Evolutionary conservation across 2,329 filamentous ascomycete genomes (phyloP).

Genomic region (Pseudogymnoascus sp.): DNA sequence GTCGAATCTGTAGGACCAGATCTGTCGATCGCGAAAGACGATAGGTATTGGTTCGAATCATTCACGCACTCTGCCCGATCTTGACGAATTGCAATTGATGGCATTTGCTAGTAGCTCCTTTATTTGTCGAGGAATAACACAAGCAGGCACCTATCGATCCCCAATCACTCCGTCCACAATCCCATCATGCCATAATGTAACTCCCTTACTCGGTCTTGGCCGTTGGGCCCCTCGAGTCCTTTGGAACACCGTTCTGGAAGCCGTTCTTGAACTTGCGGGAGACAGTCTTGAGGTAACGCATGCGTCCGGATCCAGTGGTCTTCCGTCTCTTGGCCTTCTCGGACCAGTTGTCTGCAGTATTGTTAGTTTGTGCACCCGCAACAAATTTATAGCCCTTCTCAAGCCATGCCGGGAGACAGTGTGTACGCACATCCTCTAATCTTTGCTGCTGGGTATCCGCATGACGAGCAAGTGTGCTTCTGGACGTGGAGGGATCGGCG

Average conservation of each 20-base stretch:
- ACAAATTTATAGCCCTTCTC: conserved; percentile 31
- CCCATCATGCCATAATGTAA: conserved; percentile 29
- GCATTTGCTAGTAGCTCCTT: conserved; percentile 28
- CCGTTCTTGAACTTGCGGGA: conserved; percentile 94
- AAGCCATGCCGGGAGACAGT: conserved; percentile 14
- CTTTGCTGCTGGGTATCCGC: conserved; percentile 97
- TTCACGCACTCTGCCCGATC: conserved; percentile 2
- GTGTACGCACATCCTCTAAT: conserved; percentile 88
- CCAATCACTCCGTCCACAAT: conserved; percentile 27
- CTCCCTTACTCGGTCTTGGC: conserved; percentile 31
- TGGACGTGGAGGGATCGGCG: conserved; percentile 98
- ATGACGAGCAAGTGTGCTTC: conserved; percentile 94
- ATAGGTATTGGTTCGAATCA: conserved; percentile 1
- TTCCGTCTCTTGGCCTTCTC: conserved; percentile 99
- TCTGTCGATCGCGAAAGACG: not conserved
- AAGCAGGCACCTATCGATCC: conserved; percentile 27
- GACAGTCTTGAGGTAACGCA: conserved; percentile 89
- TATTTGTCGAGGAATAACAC: conserved; percentile 25
- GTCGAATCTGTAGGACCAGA: conserved; percentile 3
- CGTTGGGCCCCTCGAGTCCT: conserved; percentile 65
- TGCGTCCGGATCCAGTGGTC: conserved; percentile 95
- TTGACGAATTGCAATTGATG: conserved; percentile 24
- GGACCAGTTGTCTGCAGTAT: conserved; percentile 87
- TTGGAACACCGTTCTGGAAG: conserved; percentile 85
- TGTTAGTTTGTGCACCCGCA: conserved; percentile 11